A percentile compares a stretch with the other conserved stretches of the same genome.
These are phyloP conservation scores for Kwoniella heveanensis DNA, from an alignment of 768 basidiomycete genomes.

Conservation along the genomic window DNA sequence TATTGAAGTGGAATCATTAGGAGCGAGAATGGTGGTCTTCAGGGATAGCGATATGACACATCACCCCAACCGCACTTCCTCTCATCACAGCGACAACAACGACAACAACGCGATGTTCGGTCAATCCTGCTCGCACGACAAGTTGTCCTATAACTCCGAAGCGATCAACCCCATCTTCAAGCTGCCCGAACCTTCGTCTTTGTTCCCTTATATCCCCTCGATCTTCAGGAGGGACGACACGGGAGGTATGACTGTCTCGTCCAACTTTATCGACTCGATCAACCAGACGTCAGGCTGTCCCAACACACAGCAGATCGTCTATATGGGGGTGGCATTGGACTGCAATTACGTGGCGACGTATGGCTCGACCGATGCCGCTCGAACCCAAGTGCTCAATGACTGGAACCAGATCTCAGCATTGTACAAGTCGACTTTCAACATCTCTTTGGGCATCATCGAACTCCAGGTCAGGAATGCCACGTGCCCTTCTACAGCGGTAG, in stretches of 20 bases:
- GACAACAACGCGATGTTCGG: constrained; percentile 20
- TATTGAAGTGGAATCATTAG: constrained; percentile 59
- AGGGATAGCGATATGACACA: constrained; percentile 71
- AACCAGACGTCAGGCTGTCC: constrained; percentile 74
- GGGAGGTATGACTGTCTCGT: constrained; percentile 43
- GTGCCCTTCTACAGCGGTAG: constrained; percentile 66
- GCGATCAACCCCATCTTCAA: constrained; percentile 57
- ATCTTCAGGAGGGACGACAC: constrained; percentile 30
- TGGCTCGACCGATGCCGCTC: constrained; percentile 67
- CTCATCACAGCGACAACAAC: constrained; percentile 1
- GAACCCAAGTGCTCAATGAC: constrained; percentile 71
- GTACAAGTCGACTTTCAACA: constrained; percentile 71
- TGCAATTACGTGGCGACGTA: constrained; percentile 74
- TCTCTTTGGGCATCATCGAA: constrained; percentile 80
- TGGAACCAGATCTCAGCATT: constrained; percentile 65
- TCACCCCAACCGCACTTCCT: constrained; percentile 45
- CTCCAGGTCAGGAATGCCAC: constrained; percentile 69
- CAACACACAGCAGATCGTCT: constrained; percentile 68
- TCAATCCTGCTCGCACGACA: constrained; percentile 71
- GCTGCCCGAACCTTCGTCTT: constrained; percentile 1
- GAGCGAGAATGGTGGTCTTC: constrained; percentile 66
- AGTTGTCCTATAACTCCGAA: constrained; percentile 68
- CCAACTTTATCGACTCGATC: constrained; percentile 70
- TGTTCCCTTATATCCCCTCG: constrained; percentile 12
- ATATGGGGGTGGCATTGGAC: constrained; percentile 86